Percentiles rank a stretch among this genome's conserved stretches.
phyloP scores from a whole-genome alignment of 805 yeast genomes.

The Yamadazyma olivae region DNA sequence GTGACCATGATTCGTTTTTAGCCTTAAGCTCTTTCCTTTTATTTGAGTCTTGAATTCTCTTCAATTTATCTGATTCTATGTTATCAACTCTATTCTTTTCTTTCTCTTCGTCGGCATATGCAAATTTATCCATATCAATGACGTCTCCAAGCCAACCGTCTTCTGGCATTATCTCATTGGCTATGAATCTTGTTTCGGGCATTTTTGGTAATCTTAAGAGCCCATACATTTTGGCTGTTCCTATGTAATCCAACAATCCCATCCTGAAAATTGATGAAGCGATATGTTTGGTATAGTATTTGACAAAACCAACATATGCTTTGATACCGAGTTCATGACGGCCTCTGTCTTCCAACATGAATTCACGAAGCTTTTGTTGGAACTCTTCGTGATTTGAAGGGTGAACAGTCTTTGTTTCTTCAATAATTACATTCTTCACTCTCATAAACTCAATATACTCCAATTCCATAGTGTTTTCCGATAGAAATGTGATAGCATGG shows the following conservation, averaged over 20 bases:
- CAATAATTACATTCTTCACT: slow-evolving; percentile 59
- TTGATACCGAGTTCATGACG: slow-evolving; percentile 78
- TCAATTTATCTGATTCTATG: slow-evolving; percentile 43
- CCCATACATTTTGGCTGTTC: slow-evolving; percentile 75
- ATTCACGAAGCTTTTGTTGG: slow-evolving; percentile 33
- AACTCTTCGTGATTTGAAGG: slow-evolving; percentile 23
- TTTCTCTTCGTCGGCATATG: slow-evolving; percentile 60
- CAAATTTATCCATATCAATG: slow-evolving; percentile 65
- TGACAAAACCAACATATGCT: slow-evolving; percentile 78
- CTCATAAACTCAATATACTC: slow-evolving; percentile 78
- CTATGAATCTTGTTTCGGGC: slow-evolving; percentile 75
- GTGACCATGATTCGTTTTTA: slow-evolving; percentile 78
- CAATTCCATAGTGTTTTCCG: slow-evolving; percentile 59
- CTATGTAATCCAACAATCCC: slow-evolving; percentile 65
- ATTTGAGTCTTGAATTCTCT: slow-evolving; percentile 38
- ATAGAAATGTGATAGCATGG: slow-evolving; percentile 67
- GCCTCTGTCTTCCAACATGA: slow-evolving; percentile 71
- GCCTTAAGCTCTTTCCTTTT: slow-evolving; percentile 42
- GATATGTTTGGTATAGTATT: slow-evolving; percentile 82
- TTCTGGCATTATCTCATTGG: slow-evolving; percentile 49
- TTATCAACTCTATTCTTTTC: slow-evolving; percentile 63
- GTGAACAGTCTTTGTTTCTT: slow-evolving; percentile 28
- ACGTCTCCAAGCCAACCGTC: slow-evolving; percentile 72
- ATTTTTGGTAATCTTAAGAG: slow-evolving; percentile 82
- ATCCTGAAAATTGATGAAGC: slow-evolving; percentile 86